Conservation (phyloP, 768 basidiomycete species). For the Mycena latifolia region DNA sequence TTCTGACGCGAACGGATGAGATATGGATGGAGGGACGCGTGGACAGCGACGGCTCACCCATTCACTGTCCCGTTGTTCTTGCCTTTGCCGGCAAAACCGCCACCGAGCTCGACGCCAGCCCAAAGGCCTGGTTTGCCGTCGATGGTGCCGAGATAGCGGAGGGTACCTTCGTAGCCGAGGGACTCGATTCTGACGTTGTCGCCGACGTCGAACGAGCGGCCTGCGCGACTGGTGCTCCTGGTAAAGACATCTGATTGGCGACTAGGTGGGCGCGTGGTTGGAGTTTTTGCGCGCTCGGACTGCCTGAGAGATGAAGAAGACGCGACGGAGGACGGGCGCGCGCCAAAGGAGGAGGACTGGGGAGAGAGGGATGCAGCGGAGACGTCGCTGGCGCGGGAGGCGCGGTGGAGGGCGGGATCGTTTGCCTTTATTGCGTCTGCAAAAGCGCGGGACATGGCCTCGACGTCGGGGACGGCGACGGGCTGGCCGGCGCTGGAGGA, state of each 20-base stretch:
- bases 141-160: conserved; percentile 87
- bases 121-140: conserved; percentile 91
- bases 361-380: conserved; percentile 65
- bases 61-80: conserved; percentile 95
- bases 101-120: conserved; percentile 93
- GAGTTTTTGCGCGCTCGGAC: conserved; percentile 65
- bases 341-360: conserved; percentile 53
- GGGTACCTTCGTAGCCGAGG: conserved; percentile 86
- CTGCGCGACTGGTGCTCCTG: conserved; percentile 60
- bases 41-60: conserved; percentile 70
- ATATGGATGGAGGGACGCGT: conserved; percentile 24
- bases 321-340: conserved; percentile 67
- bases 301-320: conserved; percentile 62
- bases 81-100: conserved; percentile 89
- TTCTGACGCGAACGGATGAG: conserved; percentile 55
- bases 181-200: conserved; percentile 91
- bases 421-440: conserved; percentile 85
- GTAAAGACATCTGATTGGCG: conserved; percentile 73
- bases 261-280: conserved; percentile 69
- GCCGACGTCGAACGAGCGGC: conserved; percentile 71
- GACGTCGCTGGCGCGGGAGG: conserved; percentile 53
- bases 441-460: conserved; percentile 79
- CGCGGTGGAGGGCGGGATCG: conserved; percentile 80
- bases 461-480: conserved; percentile 55
- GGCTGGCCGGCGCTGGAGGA: conserved; percentile 63